These are phyloP conservation scores for Geotrichum macrosporum DNA, from an alignment of 1,139 yeast species.

Conservation along the genomic window DNA sequence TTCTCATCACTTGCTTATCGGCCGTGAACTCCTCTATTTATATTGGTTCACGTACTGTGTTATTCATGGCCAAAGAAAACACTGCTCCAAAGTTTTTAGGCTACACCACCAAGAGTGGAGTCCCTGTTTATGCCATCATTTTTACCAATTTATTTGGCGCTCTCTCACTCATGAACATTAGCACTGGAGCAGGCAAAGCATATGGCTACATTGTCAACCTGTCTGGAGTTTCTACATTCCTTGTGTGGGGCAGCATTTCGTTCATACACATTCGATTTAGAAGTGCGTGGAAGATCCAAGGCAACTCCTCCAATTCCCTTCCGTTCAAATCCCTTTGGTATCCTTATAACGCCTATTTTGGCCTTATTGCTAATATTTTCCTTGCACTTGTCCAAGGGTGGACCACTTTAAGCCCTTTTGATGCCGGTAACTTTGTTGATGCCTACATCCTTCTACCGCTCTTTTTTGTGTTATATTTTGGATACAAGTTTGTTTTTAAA, in stretches of 20 bases:
- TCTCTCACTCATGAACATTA: slow-evolving; percentile 62
- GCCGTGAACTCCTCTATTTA: slow-evolving; percentile 74
- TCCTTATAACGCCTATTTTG: slow-evolving; percentile 52
- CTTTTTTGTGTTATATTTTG: slow-evolving; percentile 44
- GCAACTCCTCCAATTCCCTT: slow-evolving; percentile 46
- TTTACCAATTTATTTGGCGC: slow-evolving; percentile 42
- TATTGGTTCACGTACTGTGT: slow-evolving; percentile 56
- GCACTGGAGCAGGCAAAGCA: slow-evolving; percentile 61
- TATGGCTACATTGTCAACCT: slow-evolving; percentile 82
- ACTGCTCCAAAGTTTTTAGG: slow-evolving; percentile 58
- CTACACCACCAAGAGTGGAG: slow-evolving; percentile 55
- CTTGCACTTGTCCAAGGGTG: slow-evolving; percentile 66
- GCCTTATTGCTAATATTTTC: slow-evolving; percentile 49
- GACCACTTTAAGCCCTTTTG: slow-evolving; percentile 58
- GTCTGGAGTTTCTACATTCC: slow-evolving; percentile 54
- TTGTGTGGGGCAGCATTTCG: slow-evolving; percentile 51
- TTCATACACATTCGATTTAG: slow-evolving; percentile 51
- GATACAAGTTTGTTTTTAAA: slow-evolving; percentile 42
- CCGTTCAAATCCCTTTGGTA: slow-evolving; percentile 52
- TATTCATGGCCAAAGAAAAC: slow-evolving; percentile 56
- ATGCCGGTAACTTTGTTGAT: slow-evolving; percentile 58
- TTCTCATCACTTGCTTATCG: slow-evolving; percentile 61
- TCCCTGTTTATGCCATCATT: slow-evolving; percentile 53
- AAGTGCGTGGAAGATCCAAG: slow-evolving; percentile 48
- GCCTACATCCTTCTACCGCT: slow-evolving; percentile 61